These are phyloP conservation scores for Aphanomyces stellatus DNA, from an alignment of 352 stramenopile genomes.

Conservation along the genomic window DNA sequence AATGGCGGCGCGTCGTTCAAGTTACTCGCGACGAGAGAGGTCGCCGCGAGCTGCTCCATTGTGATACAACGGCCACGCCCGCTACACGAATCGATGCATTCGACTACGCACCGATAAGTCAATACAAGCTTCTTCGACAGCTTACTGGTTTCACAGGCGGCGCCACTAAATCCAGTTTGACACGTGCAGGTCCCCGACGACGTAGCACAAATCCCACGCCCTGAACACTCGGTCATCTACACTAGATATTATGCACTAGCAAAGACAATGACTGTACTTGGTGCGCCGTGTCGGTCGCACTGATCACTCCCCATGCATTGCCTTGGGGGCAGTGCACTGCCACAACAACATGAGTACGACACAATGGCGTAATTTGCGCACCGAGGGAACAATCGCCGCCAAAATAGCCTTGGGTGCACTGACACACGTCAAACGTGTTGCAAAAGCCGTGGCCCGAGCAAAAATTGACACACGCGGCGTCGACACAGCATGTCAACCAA, in stretches of 20 bases:
- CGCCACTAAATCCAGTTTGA: slow-evolving; percentile 65
- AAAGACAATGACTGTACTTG: background rate
- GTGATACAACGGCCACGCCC: slow-evolving; percentile 54
- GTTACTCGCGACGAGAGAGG: slow-evolving; percentile 37
- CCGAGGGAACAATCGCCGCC: slow-evolving; percentile 58
- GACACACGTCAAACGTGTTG: slow-evolving; percentile 44
- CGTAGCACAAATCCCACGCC: slow-evolving; percentile 59
- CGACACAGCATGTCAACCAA: no score
- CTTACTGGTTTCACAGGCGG: slow-evolving; percentile 42
- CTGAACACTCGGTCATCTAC: slow-evolving; percentile 38
- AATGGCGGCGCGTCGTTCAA: slow-evolving; percentile 38
- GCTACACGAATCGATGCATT: slow-evolving; percentile 45
- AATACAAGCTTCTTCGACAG: background rate
- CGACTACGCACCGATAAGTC: slow-evolving; percentile 12
- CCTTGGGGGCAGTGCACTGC: slow-evolving; percentile 31
- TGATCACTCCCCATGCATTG: slow-evolving; percentile 49
- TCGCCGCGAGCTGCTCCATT: slow-evolving; percentile 49
- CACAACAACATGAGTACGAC: background rate
- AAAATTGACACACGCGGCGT: slow-evolving; percentile 38
- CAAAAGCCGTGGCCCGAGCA: slow-evolving; percentile 54
- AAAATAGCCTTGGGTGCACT: slow-evolving; percentile 42
- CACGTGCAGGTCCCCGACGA: slow-evolving; percentile 66
- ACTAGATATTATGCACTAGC: background rate
- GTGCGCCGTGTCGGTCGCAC: slow-evolving; percentile 38
- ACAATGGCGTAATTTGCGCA: background rate